Conservation (phyloP, 768 basidiomycete species). For the Podaxis sp. region DNA sequence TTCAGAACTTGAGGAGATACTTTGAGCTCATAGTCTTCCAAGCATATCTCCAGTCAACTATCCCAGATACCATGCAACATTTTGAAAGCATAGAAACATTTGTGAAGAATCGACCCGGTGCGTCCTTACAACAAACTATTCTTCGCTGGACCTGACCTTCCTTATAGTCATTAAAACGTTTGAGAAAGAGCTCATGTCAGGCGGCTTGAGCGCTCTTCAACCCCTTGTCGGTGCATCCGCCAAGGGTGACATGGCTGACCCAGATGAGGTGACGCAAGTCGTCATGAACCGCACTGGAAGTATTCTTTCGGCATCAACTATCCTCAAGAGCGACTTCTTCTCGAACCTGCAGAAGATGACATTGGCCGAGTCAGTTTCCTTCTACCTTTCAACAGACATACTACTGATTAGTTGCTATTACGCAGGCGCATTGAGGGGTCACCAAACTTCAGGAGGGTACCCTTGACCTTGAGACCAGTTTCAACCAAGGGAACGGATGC, state of each 20-base stretch:
- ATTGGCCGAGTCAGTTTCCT: slow-evolving; percentile 72
- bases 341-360: slow-evolving; percentile 95
- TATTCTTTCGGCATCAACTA: slow-evolving; percentile 88
- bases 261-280: slow-evolving; percentile 88
- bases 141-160: not conserved
- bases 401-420: not conserved
- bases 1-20: slow-evolving; percentile 82
- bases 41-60: slow-evolving; percentile 79
- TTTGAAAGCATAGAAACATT: slow-evolving; percentile 81
- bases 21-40: slow-evolving; percentile 88
- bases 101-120: slow-evolving; percentile 83
- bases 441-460: slow-evolving; percentile 87
- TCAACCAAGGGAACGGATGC: slow-evolving; percentile 28
- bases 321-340: slow-evolving; percentile 96
- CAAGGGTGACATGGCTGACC: slow-evolving; percentile 70
- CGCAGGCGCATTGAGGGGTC: slow-evolving; percentile 83
- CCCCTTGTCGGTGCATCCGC: slow-evolving; percentile 76
- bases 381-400: not conserved
- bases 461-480: slow-evolving; percentile 53
- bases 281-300: slow-evolving; percentile 83
- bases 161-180: slow-evolving; percentile 88
- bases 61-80: slow-evolving; percentile 76
- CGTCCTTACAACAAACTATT: slow-evolving; percentile 9
- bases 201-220: slow-evolving; percentile 77
- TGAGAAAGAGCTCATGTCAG: slow-evolving; percentile 80